phyloP scores from a whole-genome alignment of 202 grass and related monocot genomes.

The Carex sylvatica region DNA sequence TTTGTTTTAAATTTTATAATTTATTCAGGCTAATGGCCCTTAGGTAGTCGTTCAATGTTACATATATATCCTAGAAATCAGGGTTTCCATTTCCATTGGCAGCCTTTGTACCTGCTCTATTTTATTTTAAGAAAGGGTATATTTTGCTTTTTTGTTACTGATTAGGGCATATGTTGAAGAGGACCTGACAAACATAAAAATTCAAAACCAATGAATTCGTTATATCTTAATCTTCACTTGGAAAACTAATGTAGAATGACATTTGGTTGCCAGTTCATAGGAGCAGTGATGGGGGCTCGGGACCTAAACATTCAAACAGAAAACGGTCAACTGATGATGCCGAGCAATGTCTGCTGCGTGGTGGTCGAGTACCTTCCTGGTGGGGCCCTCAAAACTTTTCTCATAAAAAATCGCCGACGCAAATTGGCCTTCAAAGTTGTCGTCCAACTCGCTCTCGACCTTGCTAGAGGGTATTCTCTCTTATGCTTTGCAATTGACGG shows the following conservation, averaged over 20 bases:
- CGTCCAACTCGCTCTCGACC: conserved; percentile 81
- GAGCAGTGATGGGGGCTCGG: conserved; percentile 87
- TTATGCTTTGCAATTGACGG: not conserved
- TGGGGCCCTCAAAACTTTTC: conserved; percentile 93
- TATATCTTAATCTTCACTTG: not conserved
- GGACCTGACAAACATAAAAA: not conserved
- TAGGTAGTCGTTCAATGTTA: not conserved
- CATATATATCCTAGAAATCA: not conserved
- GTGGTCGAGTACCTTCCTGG: conserved; percentile 93
- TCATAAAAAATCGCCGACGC: conserved; percentile 96
- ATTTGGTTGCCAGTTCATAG: conserved; percentile 69
- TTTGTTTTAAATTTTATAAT: not conserved
- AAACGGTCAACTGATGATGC: conserved; percentile 81
- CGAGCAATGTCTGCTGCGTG: conserved; percentile 81
- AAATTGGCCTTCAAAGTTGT: conserved; percentile 98
- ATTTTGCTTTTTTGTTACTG: not conserved
- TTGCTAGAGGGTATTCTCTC: conserved; percentile 70
- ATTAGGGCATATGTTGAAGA: not conserved
- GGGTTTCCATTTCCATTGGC: not conserved
- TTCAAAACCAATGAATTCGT: not conserved
- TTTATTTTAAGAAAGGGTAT: not conserved
- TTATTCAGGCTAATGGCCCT: not conserved
- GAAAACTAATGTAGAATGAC: conserved; percentile 27
- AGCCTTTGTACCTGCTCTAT: not conserved
- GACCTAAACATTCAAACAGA: conserved; percentile 94